Conservation (phyloP, 2,329 filamentous ascomycete genomes). For the Penicillium thymicola region DNA sequence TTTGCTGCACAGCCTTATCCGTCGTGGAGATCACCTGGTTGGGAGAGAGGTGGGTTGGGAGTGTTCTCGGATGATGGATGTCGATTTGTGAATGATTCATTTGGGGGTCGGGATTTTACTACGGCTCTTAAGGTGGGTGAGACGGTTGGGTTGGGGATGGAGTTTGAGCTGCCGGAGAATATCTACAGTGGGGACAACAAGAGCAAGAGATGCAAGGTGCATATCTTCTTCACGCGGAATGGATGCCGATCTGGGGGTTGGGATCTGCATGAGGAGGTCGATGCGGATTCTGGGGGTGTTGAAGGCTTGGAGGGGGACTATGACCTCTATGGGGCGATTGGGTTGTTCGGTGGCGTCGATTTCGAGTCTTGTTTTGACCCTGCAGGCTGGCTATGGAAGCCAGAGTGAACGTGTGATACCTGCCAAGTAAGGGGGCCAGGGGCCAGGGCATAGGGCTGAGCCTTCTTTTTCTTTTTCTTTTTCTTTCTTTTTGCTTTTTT, state of each 20-base stretch:
- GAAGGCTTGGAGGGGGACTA: slow-evolving; percentile 66
- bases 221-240: slow-evolving; percentile 60
- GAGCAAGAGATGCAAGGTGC: slow-evolving; percentile 38
- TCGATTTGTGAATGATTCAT: slow-evolving; percentile 61
- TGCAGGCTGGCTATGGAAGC: slow-evolving; percentile 47
- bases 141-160: slow-evolving; percentile 59
- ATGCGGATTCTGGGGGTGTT: slow-evolving; percentile 57
- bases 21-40: slow-evolving; percentile 60
- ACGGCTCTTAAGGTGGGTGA: slow-evolving; percentile 52
- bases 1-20: slow-evolving; percentile 62
- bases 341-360: slow-evolving; percentile 60
- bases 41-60: slow-evolving; percentile 59
- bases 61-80: slow-evolving; percentile 63
- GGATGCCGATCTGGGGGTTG: slow-evolving; percentile 52
- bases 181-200: slow-evolving; percentile 33
- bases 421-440: slow-evolving; percentile 1
- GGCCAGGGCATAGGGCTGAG: slow-evolving; percentile 11
- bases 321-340: slow-evolving; percentile 59
- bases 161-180: slow-evolving; percentile 43
- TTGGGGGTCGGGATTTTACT: slow-evolving; percentile 59
- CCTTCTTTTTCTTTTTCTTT: not conserved
- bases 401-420: slow-evolving; percentile 11
- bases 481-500: not conserved
- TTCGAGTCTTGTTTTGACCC: slow-evolving; percentile 55
- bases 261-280: slow-evolving; percentile 60